Percentiles rank a stretch among this genome's conserved stretches.
Evolutionary conservation across 2,329 filamentous ascomycete genomes (phyloP).

Genomic region (Xylariaceae sp.): DNA sequence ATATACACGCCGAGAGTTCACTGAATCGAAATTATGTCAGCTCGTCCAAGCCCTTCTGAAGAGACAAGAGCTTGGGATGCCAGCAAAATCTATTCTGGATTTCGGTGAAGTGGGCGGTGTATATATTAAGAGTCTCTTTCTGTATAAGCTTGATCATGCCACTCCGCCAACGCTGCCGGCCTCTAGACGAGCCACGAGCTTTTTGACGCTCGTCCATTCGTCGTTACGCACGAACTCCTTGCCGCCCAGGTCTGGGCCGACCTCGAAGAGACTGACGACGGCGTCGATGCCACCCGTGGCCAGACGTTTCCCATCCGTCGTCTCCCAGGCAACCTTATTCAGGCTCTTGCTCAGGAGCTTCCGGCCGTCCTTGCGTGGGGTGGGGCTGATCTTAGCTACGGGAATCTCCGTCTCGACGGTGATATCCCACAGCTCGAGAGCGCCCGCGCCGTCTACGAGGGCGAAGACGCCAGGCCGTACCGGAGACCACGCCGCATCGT

Average conservation of each 20-base stretch:
- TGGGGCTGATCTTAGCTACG: constrained; percentile 72
- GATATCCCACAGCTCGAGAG: constrained; percentile 92
- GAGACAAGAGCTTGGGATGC: too few species aligned
- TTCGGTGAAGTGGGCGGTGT: too few species aligned
- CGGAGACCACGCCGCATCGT: constrained; percentile 93
- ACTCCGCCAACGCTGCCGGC: constrained; percentile 45
- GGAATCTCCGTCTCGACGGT: constrained; percentile 90
- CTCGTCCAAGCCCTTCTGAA: too few species aligned
- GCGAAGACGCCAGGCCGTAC: constrained; percentile 92
- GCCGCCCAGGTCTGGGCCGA: constrained; percentile 75
- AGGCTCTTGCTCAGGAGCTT: constrained; percentile 76
- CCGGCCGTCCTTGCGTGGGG: constrained; percentile 54
- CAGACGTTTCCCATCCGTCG: constrained; percentile 76
- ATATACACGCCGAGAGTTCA: too few species aligned
- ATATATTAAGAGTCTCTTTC: too few species aligned
- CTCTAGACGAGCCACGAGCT: constrained; percentile 73
- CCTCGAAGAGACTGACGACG: constrained; percentile 86
- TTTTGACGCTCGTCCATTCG: constrained; percentile 92
- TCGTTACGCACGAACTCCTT: constrained; percentile 77
- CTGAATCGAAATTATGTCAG: too few species aligned
- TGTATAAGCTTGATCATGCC: constrained; percentile 9
- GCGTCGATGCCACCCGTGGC: constrained; percentile 92
- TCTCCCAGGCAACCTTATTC: constrained; percentile 94
- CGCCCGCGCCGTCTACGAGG: constrained; percentile 86
- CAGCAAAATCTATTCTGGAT: too few species aligned